Evolutionary conservation across 2,329 filamentous ascomycete species (phyloP), one percentile per base, ranked within the genome.

Genomic region (Neonectria coccinea): DNA sequence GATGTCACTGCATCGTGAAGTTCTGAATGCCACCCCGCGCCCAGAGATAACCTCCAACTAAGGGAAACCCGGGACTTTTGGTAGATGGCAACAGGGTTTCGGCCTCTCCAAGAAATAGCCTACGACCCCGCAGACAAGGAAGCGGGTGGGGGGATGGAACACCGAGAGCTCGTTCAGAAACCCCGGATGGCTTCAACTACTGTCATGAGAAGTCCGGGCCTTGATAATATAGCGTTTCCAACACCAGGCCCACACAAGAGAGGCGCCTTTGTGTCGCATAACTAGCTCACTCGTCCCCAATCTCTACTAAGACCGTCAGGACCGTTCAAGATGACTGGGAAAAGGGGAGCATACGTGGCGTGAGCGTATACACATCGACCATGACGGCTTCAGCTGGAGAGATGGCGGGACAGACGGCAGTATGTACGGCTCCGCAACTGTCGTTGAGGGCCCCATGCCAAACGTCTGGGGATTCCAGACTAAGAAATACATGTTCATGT

Each of bases 381-480:
- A 47, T 51, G 52, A 53, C 52, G 33, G 45, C 47, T 45, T 56
- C 47, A 20, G 16, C 47, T 63, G 47, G 39, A 22, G 14, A 51
- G 44, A 63, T 59, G 60, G 50, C 50, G 59, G 56, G 50, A 64
- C 52, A 61, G 61, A 53, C 68, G 70, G 67, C 67, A 69, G 70
- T 67, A 71, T 44, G 50, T 29, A 53, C 67, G 64, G 61, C 62
- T 66, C 60, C 54, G 45, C 57, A 66, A 59, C 56, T 50, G 52
- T 41, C 20, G 47, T 64, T 70, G 70, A 62, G 36, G 63, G 56
- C 51, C 59, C 56, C 62, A 62, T 65, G 65, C 59, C 58, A 63
- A 67, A 61, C 60, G 53, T 68, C 67, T 65, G 67, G 65, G 65
- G 71, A 72, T 66, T 62, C 66, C 59, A 70, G 67, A 58, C 67